These are phyloP conservation scores for Tetrapyrgos nigripes DNA, from an alignment of 1,284 basidiomycete genomes.

Conservation along the genomic window DNA sequence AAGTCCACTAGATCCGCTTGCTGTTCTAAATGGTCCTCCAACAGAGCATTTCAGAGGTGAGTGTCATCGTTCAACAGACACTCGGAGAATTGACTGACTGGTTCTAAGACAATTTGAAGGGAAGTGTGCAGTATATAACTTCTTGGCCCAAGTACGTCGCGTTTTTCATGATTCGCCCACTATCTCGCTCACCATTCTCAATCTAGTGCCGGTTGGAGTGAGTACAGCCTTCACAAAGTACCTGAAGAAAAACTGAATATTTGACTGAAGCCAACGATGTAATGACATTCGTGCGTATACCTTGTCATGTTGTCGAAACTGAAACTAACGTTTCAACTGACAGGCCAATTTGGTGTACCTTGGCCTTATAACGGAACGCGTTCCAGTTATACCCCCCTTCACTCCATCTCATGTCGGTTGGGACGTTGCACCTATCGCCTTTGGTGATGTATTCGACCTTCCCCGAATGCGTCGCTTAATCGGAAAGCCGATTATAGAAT, in stretches of 20 bases:
- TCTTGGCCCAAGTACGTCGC: neutral
- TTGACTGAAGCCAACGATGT: slow-evolving; percentile 70
- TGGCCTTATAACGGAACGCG: slow-evolving; percentile 64
- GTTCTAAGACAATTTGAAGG: slow-evolving; percentile 32
- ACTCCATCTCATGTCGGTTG: slow-evolving; percentile 69
- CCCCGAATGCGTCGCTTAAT: slow-evolving; percentile 49
- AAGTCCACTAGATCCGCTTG: slow-evolving; percentile 31
- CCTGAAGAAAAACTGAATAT: slow-evolving; percentile 10
- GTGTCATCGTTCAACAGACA: slow-evolving; percentile 6
- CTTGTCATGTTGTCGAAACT: neutral
- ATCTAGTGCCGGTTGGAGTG: slow-evolving; percentile 76
- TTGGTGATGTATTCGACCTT: slow-evolving; percentile 61
- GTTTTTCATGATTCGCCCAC: neutral
- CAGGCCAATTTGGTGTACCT: slow-evolving; percentile 75
- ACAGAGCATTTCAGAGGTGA: slow-evolving; percentile 61
- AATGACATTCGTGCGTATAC: slow-evolving; percentile 59
- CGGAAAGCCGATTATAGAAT: slow-evolving; percentile 55
- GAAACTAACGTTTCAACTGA: neutral
- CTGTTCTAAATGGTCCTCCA: slow-evolving; percentile 54
- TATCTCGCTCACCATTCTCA: no score
- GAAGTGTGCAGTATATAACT: slow-evolving; percentile 1
- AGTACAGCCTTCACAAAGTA: slow-evolving; percentile 23
- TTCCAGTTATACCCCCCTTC: slow-evolving; percentile 69
- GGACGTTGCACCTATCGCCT: slow-evolving; percentile 47
- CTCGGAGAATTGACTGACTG: neutral